These are phyloP conservation scores for Zymoseptoria brevis DNA, from an alignment of 2,329 filamentous ascomycete species.

Conservation along the genomic window DNA sequence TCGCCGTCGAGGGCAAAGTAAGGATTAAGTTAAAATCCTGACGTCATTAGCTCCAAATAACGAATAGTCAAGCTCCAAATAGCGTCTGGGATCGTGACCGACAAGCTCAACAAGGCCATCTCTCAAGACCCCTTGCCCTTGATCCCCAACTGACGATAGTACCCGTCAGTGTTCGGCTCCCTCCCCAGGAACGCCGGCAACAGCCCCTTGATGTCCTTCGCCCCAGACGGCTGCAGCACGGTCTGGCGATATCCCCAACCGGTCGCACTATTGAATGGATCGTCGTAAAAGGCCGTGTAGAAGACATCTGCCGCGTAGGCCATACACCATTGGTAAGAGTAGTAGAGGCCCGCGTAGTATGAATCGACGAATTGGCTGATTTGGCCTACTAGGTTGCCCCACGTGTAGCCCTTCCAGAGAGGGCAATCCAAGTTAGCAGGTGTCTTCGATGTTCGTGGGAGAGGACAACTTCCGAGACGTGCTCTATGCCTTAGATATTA, in stretches of 20 bases:
- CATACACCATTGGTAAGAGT: not conserved
- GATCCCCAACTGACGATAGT: not conserved
- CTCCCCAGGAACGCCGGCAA: not conserved
- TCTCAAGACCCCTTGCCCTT: not conserved
- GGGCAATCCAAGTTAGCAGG: not conserved
- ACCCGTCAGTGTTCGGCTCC: not conserved
- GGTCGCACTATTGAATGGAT: not conserved
- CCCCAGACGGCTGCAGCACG: not conserved
- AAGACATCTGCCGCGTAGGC: not conserved
- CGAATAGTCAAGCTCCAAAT: too few relatives aligned
- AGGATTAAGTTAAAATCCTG: too few relatives aligned
- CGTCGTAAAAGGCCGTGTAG: not conserved
- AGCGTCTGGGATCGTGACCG: too few relatives aligned
- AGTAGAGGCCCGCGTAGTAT: not conserved
- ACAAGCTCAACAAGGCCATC: not conserved
- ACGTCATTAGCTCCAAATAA: too few relatives aligned
- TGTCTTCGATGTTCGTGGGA: too few relatives aligned
- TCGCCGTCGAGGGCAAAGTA: too few relatives aligned
- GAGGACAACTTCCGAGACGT: too few relatives aligned
- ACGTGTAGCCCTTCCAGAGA: not conserved
- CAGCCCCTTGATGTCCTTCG: not conserved
- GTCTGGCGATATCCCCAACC: not conserved
- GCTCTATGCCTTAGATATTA: too few relatives aligned
- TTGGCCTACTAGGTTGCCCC: not conserved
- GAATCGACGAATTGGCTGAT: not conserved